Evolutionary conservation across 31 red algal species (phyloP).

Genomic region (Porphyra umbilicalis): DNA sequence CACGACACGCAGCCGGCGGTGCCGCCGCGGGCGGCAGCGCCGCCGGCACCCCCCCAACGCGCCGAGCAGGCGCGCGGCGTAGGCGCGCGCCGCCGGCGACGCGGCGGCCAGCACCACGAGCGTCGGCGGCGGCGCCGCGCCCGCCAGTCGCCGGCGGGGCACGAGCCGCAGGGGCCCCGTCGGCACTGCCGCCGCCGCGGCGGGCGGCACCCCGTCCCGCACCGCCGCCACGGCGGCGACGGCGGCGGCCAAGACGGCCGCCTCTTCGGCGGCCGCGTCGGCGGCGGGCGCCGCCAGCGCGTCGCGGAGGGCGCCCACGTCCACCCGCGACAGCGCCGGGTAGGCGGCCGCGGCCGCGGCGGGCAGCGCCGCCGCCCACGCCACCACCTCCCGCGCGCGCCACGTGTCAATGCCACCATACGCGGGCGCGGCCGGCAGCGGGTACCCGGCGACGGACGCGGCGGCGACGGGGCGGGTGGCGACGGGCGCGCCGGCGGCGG

Average conservation of each 20-base stretch:
- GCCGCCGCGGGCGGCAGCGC: background rate
- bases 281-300: slow-evolving; percentile 2
- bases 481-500: background rate
- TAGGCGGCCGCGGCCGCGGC: slow-evolving; percentile 10
- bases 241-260: background rate
- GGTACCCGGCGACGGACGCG: slow-evolving; percentile 12
- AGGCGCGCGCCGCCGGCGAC: background rate
- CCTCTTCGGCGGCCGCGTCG: background rate
- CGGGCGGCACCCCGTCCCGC: background rate
- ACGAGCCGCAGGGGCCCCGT: background rate
- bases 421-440: background rate
- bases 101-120: background rate
- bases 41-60: background rate
- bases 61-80: background rate
- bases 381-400: slow-evolving; percentile 51
- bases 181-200: background rate
- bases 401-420: slow-evolving; percentile 39
- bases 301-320: slow-evolving; percentile 20
- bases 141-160: background rate
- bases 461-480: background rate
- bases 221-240: background rate
- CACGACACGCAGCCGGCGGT: background rate
- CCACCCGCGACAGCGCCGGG: slow-evolving; percentile 11
- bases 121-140: background rate
- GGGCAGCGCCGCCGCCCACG: slow-evolving; percentile 16